Evolutionary conservation across 768 basidiomycete species (phyloP).

Genomic region (Galerina sulciceps): DNA sequence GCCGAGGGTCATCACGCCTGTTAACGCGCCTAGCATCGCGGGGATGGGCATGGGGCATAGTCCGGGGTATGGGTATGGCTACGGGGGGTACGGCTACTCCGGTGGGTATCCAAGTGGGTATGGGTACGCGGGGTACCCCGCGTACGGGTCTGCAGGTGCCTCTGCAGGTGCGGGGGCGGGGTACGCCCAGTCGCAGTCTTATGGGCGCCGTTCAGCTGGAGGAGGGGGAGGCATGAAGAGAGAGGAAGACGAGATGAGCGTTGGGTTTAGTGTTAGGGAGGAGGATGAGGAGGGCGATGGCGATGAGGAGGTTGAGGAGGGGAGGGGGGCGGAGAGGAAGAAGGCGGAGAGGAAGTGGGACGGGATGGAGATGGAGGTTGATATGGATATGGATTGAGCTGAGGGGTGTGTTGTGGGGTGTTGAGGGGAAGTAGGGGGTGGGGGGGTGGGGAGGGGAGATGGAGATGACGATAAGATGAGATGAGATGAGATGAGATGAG

Average conservation of each 20-base stretch:
- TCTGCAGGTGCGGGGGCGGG: too few species aligned
- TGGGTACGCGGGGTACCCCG: not conserved
- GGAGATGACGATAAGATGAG: not conserved
- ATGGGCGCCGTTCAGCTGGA: conserved; percentile 23
- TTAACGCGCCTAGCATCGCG: not conserved
- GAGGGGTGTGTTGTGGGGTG: too few species aligned
- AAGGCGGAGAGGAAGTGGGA: conserved; percentile 45
- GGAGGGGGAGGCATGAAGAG: conserved; percentile 34
- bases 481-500: not conserved
- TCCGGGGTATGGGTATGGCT: conserved; percentile 12
- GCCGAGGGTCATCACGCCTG: not conserved
- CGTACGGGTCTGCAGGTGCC: conserved; percentile 4
- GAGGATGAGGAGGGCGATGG: conserved; percentile 42
- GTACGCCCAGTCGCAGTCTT: conserved; percentile 13
- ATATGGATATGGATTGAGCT: conserved; percentile 51
- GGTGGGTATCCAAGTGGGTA: conserved; percentile 1
- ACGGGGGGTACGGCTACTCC: not conserved
- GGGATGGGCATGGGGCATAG: conserved; percentile 9
- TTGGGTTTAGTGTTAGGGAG: conserved; percentile 45
- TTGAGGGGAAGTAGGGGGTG: too few species aligned
- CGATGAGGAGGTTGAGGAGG: conserved; percentile 48
- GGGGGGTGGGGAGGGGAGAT: not conserved
- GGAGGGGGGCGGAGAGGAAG: conserved; percentile 31
- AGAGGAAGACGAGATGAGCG: conserved; percentile 49
- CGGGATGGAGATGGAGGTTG: conserved; percentile 67